A percentile compares a stretch with the other conserved stretches of the same genome.
Evolutionary conservation across 306 rosid genomes (phyloP).

Genomic region (Glycine latifolia): DNA sequence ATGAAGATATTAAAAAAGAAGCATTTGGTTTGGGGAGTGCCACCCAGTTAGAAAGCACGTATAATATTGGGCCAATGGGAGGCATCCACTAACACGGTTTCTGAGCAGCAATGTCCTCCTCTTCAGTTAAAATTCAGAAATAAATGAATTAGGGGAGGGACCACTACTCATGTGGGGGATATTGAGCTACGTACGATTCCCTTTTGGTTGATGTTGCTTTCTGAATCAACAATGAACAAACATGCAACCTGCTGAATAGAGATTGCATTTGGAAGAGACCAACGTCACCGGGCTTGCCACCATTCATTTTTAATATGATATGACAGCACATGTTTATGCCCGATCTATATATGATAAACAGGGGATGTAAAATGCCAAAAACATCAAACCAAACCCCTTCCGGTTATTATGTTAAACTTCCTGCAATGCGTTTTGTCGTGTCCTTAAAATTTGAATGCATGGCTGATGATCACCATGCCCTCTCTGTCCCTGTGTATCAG

Average conservation of each 20-base stretch:
- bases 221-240: slow-evolving; percentile 22
- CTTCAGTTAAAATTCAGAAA: slow-evolving; percentile 1
- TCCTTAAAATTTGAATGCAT: slow-evolving; percentile 8
- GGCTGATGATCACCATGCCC: not conserved
- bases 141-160: slow-evolving; percentile 31
- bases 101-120: not conserved
- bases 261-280: slow-evolving; percentile 30
- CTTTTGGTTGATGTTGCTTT: slow-evolving; percentile 42
- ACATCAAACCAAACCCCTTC: slow-evolving; percentile 32
- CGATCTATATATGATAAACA: not conserved
- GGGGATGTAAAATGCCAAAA: slow-evolving; percentile 16
- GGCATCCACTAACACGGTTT: not conserved
- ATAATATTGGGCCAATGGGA: slow-evolving; percentile 4
- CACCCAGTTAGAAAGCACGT: not conserved
- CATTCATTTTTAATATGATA: slow-evolving; percentile 31
- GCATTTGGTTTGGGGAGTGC: too few relatives aligned
- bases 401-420: not conserved
- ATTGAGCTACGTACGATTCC: not conserved
- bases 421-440: slow-evolving; percentile 10
- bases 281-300: slow-evolving; percentile 20
- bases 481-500: not conserved
- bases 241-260: slow-evolving; percentile 15
- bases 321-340: slow-evolving; percentile 11
- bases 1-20: too few relatives aligned
- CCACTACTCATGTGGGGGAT: slow-evolving; percentile 36